Evolutionary conservation across 2,329 filamentous ascomycete genomes (phyloP).

Genomic region (Xylaria sp.): DNA sequence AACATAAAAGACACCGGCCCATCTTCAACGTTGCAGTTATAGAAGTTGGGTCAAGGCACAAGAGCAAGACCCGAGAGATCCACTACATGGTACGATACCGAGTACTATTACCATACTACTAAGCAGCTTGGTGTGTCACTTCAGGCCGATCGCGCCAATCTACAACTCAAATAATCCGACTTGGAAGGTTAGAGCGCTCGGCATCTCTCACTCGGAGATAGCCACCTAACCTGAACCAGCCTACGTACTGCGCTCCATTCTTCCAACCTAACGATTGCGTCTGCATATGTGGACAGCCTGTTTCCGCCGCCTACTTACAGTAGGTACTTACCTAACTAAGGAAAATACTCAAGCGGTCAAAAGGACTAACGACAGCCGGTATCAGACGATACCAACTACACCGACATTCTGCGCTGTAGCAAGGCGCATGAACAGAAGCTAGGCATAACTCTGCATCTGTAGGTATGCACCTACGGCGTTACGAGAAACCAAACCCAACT

Average conservation of each 20-base stretch:
- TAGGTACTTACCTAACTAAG: background rate
- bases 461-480: too few species aligned
- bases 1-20: too few species aligned
- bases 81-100: background rate
- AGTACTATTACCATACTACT: background rate
- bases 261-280: background rate
- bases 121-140: background rate
- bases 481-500: too few species aligned
- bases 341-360: constrained; percentile 20
- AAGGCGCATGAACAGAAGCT: background rate
- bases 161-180: too few species aligned
- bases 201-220: background rate
- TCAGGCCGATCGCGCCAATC: too few species aligned
- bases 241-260: too few species aligned
- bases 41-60: too few species aligned
- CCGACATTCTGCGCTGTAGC: constrained; percentile 13
- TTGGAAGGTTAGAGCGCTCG: background rate
- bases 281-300: background rate
- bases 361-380: constrained; percentile 3
- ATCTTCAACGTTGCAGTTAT: too few species aligned
- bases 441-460: background rate
- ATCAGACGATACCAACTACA: constrained; percentile 16
- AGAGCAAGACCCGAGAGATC: too few species aligned
- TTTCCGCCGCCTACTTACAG: background rate
- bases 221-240: background rate